phyloP scores from a whole-genome alignment of 140 eudicot species.

The Cichorium intybus region DNA sequence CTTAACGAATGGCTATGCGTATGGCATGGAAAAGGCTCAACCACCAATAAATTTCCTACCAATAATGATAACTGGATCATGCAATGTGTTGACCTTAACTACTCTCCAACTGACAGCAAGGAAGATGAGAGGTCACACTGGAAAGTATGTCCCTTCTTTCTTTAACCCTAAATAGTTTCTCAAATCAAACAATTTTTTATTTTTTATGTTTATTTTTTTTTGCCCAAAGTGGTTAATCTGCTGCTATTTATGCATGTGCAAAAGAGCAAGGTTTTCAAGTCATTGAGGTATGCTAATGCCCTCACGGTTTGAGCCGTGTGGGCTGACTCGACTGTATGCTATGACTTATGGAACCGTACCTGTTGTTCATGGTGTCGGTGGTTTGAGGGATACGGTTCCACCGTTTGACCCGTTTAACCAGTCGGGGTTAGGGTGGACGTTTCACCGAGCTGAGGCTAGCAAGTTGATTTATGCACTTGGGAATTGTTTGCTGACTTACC shows the following conservation, averaged over 20 bases:
- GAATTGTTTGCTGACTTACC: slow-evolving; percentile 70
- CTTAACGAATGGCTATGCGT: slow-evolving; percentile 80
- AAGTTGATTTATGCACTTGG: slow-evolving; percentile 70
- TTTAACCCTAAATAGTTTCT: no score
- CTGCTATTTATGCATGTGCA: slow-evolving; percentile 97
- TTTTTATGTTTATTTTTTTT: not conserved
- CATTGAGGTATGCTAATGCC: slow-evolving; percentile 87
- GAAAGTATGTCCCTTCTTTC: slow-evolving; percentile 10
- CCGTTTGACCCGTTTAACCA: slow-evolving; percentile 76
- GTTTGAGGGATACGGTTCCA: slow-evolving; percentile 83
- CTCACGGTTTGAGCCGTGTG: slow-evolving; percentile 95
- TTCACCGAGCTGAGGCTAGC: slow-evolving; percentile 54
- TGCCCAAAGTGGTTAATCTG: slow-evolving; percentile 92
- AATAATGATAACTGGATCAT: slow-evolving; percentile 20
- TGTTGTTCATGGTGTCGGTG: slow-evolving; percentile 97
- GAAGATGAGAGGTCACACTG: no score
- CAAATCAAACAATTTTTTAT: not conserved
- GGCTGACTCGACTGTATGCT: slow-evolving; percentile 86
- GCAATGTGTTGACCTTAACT: slow-evolving; percentile 38
- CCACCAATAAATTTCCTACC: slow-evolving; percentile 31
- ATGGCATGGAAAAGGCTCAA: slow-evolving; percentile 75
- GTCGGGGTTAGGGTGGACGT: slow-evolving; percentile 90
- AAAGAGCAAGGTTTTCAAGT: slow-evolving; percentile 96
- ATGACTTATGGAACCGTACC: slow-evolving; percentile 87
- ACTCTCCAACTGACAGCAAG: slow-evolving; percentile 54